A percentile compares a stretch with the other conserved stretches of the same genome.
Conservation (phyloP, 2,329 filamentous ascomycete species). For the Scortechinia acanthostroma region DNA sequence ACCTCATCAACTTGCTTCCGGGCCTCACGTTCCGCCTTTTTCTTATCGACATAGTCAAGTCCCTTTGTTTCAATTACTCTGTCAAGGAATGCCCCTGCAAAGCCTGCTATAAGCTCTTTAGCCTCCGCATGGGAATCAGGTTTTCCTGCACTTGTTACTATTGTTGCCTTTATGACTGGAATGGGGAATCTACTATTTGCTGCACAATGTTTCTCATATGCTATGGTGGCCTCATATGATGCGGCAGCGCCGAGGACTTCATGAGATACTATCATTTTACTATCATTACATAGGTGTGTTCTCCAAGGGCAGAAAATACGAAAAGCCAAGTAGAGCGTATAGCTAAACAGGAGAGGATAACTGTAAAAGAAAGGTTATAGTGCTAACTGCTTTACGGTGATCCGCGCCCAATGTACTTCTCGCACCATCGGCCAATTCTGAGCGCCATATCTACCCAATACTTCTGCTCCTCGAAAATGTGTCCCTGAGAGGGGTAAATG, state of each 20-base stretch:
- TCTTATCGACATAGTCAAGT: slow-evolving; percentile 47
- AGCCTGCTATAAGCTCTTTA: slow-evolving; percentile 69
- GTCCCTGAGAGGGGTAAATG: slow-evolving; percentile 20
- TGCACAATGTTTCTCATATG: slow-evolving; percentile 71
- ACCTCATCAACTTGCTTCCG: slow-evolving; percentile 48
- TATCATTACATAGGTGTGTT: too few relatives aligned
- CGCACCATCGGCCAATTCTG: slow-evolving; percentile 11
- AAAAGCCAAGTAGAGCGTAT: too few relatives aligned
- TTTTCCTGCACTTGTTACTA: slow-evolving; percentile 62
- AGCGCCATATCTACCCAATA: slow-evolving; percentile 14
- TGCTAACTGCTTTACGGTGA: too few relatives aligned
- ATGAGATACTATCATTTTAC: too few relatives aligned
- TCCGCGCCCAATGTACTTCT: too few relatives aligned
- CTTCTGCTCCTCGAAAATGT: slow-evolving; percentile 16
- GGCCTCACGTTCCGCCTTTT: slow-evolving; percentile 50
- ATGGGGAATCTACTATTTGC: slow-evolving; percentile 42
- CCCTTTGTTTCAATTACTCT: slow-evolving; percentile 68
- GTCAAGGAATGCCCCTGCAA: slow-evolving; percentile 71
- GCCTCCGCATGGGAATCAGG: slow-evolving; percentile 66
- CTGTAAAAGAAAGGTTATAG: too few relatives aligned
- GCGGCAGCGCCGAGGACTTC: slow-evolving; percentile 71
- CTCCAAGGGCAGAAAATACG: too few relatives aligned
- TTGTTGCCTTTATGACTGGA: too few relatives aligned
- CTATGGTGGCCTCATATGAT: slow-evolving; percentile 73
- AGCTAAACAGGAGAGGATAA: too few relatives aligned